Percentiles rank a stretch among this genome's conserved stretches.
These are phyloP conservation scores for Purshia tridentata DNA, from an alignment of 306 rosid genomes.

Conservation along the genomic window DNA sequence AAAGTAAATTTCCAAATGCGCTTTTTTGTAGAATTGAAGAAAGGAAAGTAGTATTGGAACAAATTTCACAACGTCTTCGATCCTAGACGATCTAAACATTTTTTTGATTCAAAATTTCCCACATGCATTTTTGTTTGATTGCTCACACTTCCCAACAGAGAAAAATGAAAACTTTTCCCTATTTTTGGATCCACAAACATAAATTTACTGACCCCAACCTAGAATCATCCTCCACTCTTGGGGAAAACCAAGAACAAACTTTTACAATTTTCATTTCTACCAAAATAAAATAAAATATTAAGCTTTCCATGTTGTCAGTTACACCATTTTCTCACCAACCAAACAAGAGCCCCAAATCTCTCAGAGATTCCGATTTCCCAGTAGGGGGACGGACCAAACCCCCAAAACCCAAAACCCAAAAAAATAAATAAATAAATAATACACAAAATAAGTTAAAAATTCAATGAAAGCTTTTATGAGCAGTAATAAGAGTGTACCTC, in stretches of 20 bases:
- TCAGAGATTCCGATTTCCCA: not conserved
- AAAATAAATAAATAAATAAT: not conserved
- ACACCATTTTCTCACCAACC: conserved; percentile 16
- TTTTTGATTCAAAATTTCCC: not conserved
- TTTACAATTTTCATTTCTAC: not conserved
- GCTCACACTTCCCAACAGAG: not conserved
- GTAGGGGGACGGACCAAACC: conserved; percentile 2
- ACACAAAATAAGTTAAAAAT: not conserved
- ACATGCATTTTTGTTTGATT: not conserved
- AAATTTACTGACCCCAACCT: not conserved
- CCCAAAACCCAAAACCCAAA: not conserved
- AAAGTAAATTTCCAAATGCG: not conserved
- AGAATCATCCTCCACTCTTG: not conserved
- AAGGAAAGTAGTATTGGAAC: not conserved
- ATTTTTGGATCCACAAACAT: not conserved
- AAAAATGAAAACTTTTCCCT: not conserved
- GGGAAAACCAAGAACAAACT: not conserved
- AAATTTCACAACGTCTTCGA: not conserved
- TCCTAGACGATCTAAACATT: not conserved
- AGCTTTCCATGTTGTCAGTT: not conserved
- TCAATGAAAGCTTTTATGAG: not conserved
- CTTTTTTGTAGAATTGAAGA: not conserved
- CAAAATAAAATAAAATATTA: not conserved
- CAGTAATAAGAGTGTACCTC: conserved; percentile 7
- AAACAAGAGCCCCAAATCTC: conserved; percentile 19